Evolutionary conservation across 2,329 filamentous ascomycete species (phyloP).

Genomic region (Amphichorda felina): DNA sequence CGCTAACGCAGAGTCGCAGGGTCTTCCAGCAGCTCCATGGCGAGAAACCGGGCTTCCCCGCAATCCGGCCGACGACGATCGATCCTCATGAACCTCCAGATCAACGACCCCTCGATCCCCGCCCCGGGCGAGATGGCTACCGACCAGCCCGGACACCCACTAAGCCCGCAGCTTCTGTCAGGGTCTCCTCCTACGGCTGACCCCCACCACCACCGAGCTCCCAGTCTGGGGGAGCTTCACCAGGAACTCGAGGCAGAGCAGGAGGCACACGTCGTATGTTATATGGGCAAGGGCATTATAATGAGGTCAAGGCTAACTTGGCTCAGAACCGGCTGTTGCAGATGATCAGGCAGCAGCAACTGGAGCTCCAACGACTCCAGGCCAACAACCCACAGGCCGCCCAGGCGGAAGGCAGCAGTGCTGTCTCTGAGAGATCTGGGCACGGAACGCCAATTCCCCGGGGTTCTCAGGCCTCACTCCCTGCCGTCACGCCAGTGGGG

Average conservation of each 20-base stretch:
- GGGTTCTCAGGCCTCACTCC: constrained; percentile 18
- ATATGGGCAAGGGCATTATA: constrained; percentile 14
- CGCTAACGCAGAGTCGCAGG: constrained; percentile 16
- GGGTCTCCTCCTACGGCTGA: constrained; percentile 36
- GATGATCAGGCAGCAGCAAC: constrained; percentile 66
- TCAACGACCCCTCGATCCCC: constrained; percentile 59
- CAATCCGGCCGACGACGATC: constrained; percentile 50
- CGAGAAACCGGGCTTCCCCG: constrained; percentile 25
- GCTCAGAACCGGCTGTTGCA: constrained; percentile 59
- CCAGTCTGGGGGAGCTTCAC: constrained; percentile 65
- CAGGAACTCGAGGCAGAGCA: constrained; percentile 72
- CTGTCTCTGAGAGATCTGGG: constrained; percentile 31
- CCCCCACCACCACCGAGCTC: constrained; percentile 49
- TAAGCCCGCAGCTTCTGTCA: constrained; percentile 34
- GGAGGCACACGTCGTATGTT: constrained; percentile 63
- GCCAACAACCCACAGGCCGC: constrained; percentile 24
- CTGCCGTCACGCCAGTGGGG: constrained; percentile 19
- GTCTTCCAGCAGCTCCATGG: constrained; percentile 40
- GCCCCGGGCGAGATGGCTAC: constrained; percentile 58
- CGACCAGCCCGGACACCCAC: constrained; percentile 17
- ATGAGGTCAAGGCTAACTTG: constrained; percentile 5
- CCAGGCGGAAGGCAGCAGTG: constrained; percentile 36
- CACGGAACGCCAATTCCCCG: constrained; percentile 21
- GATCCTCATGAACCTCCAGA: constrained; percentile 58
- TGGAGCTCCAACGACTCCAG: constrained; percentile 53